Percentiles rank a stretch among this genome's conserved stretches.
Conservation (phyloP, 169 alveolate genomes). For the Cryptosporidium meleagridis region DNA sequence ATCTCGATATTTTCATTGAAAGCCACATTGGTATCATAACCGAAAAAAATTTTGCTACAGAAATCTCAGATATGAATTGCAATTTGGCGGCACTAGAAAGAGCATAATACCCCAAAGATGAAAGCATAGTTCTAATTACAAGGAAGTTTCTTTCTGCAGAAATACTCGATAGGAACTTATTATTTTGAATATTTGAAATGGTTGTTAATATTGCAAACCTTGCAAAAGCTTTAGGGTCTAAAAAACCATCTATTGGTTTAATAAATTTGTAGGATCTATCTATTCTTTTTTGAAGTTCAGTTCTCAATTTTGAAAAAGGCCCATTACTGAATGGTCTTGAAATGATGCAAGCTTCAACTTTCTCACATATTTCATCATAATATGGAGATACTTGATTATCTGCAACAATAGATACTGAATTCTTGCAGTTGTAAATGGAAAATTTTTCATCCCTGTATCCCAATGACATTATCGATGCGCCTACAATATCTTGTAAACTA, state of each 20-base stretch:
- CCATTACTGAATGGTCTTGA: neutral
- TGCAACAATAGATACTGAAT: constrained; percentile 6
- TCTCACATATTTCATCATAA: constrained; percentile 8
- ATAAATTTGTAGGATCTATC: constrained; percentile 6
- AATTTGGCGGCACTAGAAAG: neutral
- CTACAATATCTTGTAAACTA: constrained; percentile 12
- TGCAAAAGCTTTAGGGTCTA: constrained; percentile 8
- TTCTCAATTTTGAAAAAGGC: neutral
- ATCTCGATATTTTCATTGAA: neutral
- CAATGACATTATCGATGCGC: constrained; percentile 3
- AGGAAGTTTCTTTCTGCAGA: constrained; percentile 8
- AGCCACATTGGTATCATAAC: neutral
- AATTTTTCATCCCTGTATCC: constrained; percentile 7
- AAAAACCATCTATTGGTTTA: neutral
- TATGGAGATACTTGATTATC: constrained; percentile 1
- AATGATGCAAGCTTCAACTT: neutral
- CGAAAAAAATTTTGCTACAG: constrained; percentile 1
- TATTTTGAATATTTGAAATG: constrained; percentile 1
- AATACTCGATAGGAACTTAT: neutral
- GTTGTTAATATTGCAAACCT: constrained; percentile 7
- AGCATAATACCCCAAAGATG: constrained; percentile 7
- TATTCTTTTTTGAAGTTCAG: neutral
- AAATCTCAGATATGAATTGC: neutral
- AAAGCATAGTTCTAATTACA: constrained; percentile 4
- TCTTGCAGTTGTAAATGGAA: constrained; percentile 17